phyloP scores from a whole-genome alignment of 345 rosid genomes.

The Pistacia atlantica region DNA sequence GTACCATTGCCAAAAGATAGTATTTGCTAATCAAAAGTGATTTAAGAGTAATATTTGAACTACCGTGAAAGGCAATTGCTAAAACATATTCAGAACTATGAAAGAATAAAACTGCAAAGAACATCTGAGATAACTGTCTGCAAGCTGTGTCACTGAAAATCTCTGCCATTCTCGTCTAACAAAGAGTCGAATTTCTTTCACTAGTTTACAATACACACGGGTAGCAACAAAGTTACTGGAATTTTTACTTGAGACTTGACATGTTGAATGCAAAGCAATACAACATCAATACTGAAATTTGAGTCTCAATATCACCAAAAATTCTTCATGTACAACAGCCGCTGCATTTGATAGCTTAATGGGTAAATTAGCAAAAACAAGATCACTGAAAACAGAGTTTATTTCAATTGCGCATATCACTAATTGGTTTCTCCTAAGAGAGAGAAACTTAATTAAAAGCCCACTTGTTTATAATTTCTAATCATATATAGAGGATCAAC shows the following conservation, averaged over 20 bases:
- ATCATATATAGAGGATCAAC: no score
- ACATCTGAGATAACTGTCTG: conserved; percentile 61
- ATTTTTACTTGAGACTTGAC: conserved; percentile 37
- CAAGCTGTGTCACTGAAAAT: conserved; percentile 40
- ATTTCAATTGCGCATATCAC: no score
- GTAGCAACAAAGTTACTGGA: conserved; percentile 11
- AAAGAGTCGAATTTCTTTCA: not conserved
- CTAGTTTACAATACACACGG: not conserved
- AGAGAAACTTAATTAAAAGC: no score
- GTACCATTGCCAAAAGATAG: conserved; percentile 53
- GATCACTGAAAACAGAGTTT: no score
- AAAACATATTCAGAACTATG: conserved; percentile 62
- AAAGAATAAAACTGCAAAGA: conserved; percentile 55
- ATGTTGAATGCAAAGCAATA: conserved; percentile 18
- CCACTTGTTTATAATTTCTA: no score
- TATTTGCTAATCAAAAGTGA: conserved; percentile 68
- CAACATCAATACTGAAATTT: conserved; percentile 20
- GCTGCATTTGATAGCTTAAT: not conserved
- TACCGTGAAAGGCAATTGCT: conserved; percentile 53
- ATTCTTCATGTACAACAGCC: conserved; percentile 17
- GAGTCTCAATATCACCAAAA: conserved; percentile 18
- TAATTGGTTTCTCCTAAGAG: no score
- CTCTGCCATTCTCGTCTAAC: conserved; percentile 48
- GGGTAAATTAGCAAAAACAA: no score
- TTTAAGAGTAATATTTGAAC: conserved; percentile 46